A percentile compares a stretch with the other conserved stretches of the same genome.
Evolutionary conservation across 1,284 basidiomycete genomes (phyloP).

Genomic region (Marasmius oreades): DNA sequence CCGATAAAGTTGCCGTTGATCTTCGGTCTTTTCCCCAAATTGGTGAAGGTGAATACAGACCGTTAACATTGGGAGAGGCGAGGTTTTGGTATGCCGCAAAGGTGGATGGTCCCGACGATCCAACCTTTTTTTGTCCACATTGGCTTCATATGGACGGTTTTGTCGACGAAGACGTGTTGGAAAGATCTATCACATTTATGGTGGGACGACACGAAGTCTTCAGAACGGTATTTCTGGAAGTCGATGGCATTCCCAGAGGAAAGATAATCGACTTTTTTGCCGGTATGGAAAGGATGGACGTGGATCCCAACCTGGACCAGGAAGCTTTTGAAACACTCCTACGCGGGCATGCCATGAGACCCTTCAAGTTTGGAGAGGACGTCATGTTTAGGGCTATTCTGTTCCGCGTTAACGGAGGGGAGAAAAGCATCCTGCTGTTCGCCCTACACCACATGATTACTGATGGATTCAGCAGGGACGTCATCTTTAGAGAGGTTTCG

Average conservation of each 20-base stretch:
- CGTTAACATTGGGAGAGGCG: background rate
- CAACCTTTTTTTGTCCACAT: background rate
- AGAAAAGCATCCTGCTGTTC: background rate
- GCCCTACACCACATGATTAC: slow-evolving; percentile 4
- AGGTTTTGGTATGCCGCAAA: background rate
- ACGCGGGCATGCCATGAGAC: background rate
- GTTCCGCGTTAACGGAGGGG: background rate
- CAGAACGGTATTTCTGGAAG: background rate
- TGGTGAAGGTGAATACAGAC: background rate
- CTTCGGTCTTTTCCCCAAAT: background rate
- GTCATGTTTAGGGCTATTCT: background rate
- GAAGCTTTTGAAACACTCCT: background rate
- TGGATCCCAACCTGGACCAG: background rate
- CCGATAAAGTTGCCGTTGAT: background rate
- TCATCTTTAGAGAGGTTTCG: background rate
- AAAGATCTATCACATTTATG: background rate
- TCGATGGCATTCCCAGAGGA: background rate
- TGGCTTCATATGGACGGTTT: background rate
- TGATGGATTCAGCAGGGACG: background rate
- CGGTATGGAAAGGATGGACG: background rate
- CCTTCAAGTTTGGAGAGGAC: background rate
- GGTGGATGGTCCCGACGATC: slow-evolving; percentile 2
- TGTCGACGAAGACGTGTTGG: background rate
- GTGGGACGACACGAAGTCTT: slow-evolving; percentile 1
- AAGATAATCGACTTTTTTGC: background rate